These are phyloP conservation scores for Senecio squalidus DNA, from an alignment of 140 eudicot genomes.

Conservation along the genomic window DNA sequence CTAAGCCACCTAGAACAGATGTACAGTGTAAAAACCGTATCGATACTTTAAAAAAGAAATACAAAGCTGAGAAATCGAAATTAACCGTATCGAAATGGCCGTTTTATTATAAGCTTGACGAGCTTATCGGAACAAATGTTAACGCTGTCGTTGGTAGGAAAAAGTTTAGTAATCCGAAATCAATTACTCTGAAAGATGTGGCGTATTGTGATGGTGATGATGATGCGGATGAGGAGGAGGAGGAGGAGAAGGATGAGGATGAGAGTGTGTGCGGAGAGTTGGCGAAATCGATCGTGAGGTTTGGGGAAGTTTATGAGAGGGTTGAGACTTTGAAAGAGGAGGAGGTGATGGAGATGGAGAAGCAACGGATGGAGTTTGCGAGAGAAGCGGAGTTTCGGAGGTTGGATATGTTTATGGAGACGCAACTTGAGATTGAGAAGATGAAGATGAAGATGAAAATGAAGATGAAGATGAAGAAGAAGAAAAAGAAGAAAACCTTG, in stretches of 20 bases:
- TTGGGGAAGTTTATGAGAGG: constrained; percentile 51
- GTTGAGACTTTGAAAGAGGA: constrained; percentile 46
- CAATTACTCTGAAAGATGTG: constrained; percentile 15
- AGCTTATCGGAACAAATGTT: constrained; percentile 28
- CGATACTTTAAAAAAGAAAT: constrained; percentile 82
- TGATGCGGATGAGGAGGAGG: constrained; percentile 29
- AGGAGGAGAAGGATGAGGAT: constrained; percentile 25
- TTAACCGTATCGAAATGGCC: constrained; percentile 42
- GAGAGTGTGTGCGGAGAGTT: constrained; percentile 26
- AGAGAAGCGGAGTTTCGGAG: constrained; percentile 52
- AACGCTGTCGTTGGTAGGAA: constrained; percentile 3
- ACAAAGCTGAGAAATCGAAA: constrained; percentile 55
- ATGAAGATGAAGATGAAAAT: constrained; percentile 25
- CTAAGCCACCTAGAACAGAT: constrained; percentile 58
- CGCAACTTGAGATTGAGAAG: constrained; percentile 49
- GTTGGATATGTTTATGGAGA: constrained; percentile 51
- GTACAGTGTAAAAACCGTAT: constrained; percentile 80
- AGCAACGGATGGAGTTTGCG: constrained; percentile 52
- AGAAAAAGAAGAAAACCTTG: too few relatives aligned
- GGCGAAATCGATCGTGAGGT: constrained; percentile 36
- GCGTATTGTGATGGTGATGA: constrained; percentile 29
- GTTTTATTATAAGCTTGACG: constrained; percentile 32
- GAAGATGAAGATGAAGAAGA: constrained; percentile 28
- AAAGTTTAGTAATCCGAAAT: constrained; percentile 2
- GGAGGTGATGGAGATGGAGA: constrained; percentile 60